Evolutionary conservation across 192 early-diverging fungal species (phyloP).

Genomic region (Entomortierella parvispora): DNA sequence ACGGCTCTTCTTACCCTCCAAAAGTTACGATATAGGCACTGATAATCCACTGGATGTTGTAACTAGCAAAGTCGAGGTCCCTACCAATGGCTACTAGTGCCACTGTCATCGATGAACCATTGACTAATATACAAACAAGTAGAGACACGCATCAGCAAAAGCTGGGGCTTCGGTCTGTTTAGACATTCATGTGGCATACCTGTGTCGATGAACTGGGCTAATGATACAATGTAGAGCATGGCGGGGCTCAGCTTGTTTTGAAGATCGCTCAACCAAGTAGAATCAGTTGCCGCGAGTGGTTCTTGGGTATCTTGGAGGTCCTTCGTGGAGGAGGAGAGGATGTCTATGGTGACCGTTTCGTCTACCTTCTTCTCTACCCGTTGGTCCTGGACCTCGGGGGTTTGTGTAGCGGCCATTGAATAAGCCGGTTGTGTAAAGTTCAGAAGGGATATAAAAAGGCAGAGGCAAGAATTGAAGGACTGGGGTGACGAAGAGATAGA

Average conservation of each 20-base stretch:
- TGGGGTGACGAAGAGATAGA: no score
- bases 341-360: no score
- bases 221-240: constrained; percentile 42
- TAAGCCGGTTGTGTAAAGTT: no score
- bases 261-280: not conserved
- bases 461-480: no score
- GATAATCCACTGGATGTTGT: constrained; percentile 36
- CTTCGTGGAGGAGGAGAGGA: no score
- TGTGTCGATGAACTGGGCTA: constrained; percentile 49
- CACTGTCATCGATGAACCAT: constrained; percentile 45
- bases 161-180: not conserved
- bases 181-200: constrained; percentile 18
- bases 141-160: not conserved
- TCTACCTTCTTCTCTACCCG: no score
- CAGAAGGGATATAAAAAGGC: no score
- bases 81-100: constrained; percentile 35
- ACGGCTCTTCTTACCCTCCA: constrained; percentile 21
- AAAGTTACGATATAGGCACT: constrained; percentile 45
- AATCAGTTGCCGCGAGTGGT: not conserved
- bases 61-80: constrained; percentile 29
- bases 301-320: no score
- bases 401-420: no score
- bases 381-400: no score
- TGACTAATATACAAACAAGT: constrained; percentile 10
- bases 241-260: constrained; percentile 17